Base-by-base conservation (phyloP, 73 alveolate species). In the Tetrahymena thermophila region DNA sequence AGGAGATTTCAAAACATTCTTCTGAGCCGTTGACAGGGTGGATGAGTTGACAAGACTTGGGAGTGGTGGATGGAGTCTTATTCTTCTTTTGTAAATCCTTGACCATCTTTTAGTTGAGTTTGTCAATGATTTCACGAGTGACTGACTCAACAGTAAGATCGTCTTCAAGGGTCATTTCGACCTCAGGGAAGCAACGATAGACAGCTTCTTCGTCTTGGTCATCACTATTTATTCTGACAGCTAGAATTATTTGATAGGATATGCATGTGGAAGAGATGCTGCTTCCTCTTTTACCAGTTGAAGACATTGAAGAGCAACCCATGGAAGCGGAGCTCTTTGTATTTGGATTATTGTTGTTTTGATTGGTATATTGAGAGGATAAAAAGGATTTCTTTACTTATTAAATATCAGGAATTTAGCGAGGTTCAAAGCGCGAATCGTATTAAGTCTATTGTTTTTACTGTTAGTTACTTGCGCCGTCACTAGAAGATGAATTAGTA, bases 361-460 rank as follows among this genome's bases (percentile, higher is more conserved):
- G 23, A 71, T 71, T 71, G 89, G 35, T 71, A 71, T 71, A 71
- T 31, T 71, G 31, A 71, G 89, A 71, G 31, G 89, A 71, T 71
- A 71, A 71, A 71, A 71, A 71, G 89, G 89, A 71, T 71, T 71
- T 71, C 17, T 71, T 71, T 71, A 17, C 89, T 71, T 71, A 50
- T 50, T 50, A 71, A 71, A 71, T 34, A 28, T n/a, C 89, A 31
- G 37, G 35, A 71, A 71, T 71, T 71, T 28, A 13, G 89, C 89
- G 89, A 28, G 89, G 89, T 71, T 71, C 89, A 71, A 71, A 71
- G 89, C 89, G 89, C 21, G 89, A 71, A 71, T 71, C 89, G 89
- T 71, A 71, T 50, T 50, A 50, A 50, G 83, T 50, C 83, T 50
- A 50, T 71, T 71, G 89, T 71, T 71, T n/a, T 71, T 71, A 71